A percentile compares a stretch with the other conserved stretches of the same genome.
phyloP scores from a whole-genome alignment of 805 yeast species.

The Soucietia sequanensis region DNA sequence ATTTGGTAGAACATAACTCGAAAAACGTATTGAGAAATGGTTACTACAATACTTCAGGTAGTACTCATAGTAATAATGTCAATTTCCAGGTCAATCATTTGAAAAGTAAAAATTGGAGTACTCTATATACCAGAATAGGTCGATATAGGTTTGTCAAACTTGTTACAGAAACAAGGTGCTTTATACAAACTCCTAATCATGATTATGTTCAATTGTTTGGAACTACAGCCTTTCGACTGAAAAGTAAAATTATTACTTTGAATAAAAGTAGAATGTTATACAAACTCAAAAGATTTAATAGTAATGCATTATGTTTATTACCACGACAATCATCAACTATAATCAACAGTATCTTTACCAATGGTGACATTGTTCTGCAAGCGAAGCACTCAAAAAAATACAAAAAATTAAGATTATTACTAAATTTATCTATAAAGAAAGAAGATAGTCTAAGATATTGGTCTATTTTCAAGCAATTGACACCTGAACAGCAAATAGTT shows the following conservation, averaged over 20 bases:
- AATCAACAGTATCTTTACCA: slow-evolving; percentile 2
- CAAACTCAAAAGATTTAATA: slow-evolving; percentile 7
- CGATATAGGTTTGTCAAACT: slow-evolving; percentile 35
- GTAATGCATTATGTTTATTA: neutral
- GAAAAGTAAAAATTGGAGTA: slow-evolving; percentile 46
- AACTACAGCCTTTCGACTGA: slow-evolving; percentile 4
- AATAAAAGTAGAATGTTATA: slow-evolving; percentile 21
- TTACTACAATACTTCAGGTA: slow-evolving; percentile 34
- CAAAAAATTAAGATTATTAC: slow-evolving; percentile 14
- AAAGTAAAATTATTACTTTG: slow-evolving; percentile 2
- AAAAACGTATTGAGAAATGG: slow-evolving; percentile 45
- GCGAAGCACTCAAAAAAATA: slow-evolving; percentile 11
- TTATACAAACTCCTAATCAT: slow-evolving; percentile 11
- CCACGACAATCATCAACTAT: slow-evolving; percentile 1
- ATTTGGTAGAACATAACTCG: slow-evolving; percentile 23
- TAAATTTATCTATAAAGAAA: slow-evolving; percentile 22
- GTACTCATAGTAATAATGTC: slow-evolving; percentile 21
- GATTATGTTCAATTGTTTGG: slow-evolving; percentile 26
- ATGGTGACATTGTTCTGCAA: neutral
- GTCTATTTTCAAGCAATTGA: slow-evolving; percentile 33
- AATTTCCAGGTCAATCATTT: slow-evolving; percentile 37
- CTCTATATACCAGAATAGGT: slow-evolving; percentile 41
- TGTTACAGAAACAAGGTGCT: slow-evolving; percentile 35
- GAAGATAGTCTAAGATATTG: slow-evolving; percentile 36
- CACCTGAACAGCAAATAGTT: slow-evolving; percentile 13